Percentiles rank a stretch among this genome's conserved stretches.
phyloP scores from a whole-genome alignment of 495 filamentous ascomycete species.

The Aspergillus heteromorphus region DNA sequence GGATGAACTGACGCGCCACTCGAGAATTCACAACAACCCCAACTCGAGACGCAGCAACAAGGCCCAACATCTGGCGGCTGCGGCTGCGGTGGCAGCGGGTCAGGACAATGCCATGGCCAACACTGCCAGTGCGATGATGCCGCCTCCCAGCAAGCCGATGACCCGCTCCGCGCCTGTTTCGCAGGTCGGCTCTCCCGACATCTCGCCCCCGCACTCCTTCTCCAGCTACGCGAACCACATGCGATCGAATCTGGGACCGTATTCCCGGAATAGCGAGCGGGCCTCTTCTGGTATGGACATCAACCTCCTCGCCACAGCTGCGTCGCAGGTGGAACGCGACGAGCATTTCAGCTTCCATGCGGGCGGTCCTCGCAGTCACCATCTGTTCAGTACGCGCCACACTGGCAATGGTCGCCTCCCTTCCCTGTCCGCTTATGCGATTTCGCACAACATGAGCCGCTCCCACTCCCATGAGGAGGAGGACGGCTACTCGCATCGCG shows the following conservation, averaged over 20 bases:
- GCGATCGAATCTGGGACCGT: conserved; percentile 58
- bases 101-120: conserved; percentile 50
- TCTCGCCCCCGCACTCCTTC: conserved; percentile 91
- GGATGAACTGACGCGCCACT: conserved; percentile 94
- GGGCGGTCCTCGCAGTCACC: conserved; percentile 37
- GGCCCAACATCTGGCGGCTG: conserved; percentile 58
- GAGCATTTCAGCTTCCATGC: conserved; percentile 46
- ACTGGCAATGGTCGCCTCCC: conserved; percentile 60
- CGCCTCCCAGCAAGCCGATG: conserved; percentile 66
- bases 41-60: conserved; percentile 95
- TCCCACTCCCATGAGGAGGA: conserved; percentile 88
- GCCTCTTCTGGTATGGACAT: conserved; percentile 65
- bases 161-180: conserved; percentile 86
- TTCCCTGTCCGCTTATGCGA: conserved; percentile 76
- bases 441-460: conserved; percentile 77
- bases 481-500: conserved; percentile 62
- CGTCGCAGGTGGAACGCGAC: conserved; percentile 81
- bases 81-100: conserved; percentile 46
- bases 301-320: conserved; percentile 84
- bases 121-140: conserved; percentile 57
- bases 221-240: conserved; percentile 65
- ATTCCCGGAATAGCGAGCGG: conserved; percentile 49
- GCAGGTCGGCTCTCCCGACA: conserved; percentile 84
- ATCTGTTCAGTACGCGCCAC: conserved; percentile 54
- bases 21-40: conserved; percentile 97